Base-by-base conservation (phyloP, 116 monocot species). In the Zostera marina region DNA sequence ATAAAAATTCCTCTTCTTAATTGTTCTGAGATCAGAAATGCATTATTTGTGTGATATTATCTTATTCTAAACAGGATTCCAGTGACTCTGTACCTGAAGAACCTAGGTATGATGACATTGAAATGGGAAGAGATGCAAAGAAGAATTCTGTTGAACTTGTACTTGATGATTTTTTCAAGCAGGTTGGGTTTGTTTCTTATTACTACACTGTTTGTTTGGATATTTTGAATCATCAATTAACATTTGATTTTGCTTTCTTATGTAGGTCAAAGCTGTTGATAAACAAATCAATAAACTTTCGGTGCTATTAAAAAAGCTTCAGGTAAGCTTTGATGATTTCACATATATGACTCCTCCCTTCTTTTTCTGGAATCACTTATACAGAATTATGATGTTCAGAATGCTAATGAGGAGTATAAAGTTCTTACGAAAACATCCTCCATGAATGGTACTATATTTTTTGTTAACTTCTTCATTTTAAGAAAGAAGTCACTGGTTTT, bases 361-460 rank as follows among this genome's bases (percentile, higher is more conserved):
- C 3, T 51, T 20, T 9, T 9, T 13, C 3, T 51, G 49, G 48
- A 12, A 51, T 51, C 20, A 26, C 16, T 44, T 65, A 12, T 47
- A 22, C 40, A 32, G 15, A 20, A 47, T 8, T 51, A 20, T 7
- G 6, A 14, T 22, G 11, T 82, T 14, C 68, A 99, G 99, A 73
- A 75, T 73, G 78, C 81, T 48, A 74, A 99, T 79, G 84, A 91
- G 77, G 91, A 99, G 67, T 99, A 87, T 9, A 99, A 99, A 61
- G 65, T 74, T 47, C 76, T 99, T 56, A 87, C 86, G 1, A 91
- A 81, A 71, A 84, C 99, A 66, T 52, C 83, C 58, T 47, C 76
- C 58, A 91, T 91, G 91, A 99, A 84, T 75, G 81, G 99, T 81
- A 56, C 46, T 9, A 8, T 58, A 14, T 61, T 23, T 8, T 40